Evolutionary conservation across 2,329 filamentous ascomycete species (phyloP).

Genomic region (Elsinoe perseae): DNA sequence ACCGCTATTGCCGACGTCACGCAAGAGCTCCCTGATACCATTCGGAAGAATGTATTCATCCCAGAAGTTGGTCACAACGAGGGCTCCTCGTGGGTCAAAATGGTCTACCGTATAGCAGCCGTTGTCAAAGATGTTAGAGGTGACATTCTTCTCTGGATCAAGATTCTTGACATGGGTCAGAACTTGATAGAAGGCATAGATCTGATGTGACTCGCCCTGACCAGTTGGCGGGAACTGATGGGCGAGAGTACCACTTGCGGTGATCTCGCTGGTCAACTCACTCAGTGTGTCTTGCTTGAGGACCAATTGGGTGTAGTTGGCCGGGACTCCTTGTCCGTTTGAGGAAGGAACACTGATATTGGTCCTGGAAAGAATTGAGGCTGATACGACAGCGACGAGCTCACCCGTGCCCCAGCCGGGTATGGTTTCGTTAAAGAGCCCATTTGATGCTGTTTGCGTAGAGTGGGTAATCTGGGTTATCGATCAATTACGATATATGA

Average conservation of each 20-base stretch:
- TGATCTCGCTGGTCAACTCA: too few relatives aligned
- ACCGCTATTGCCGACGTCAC: slow-evolving; percentile 24
- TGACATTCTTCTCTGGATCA: slow-evolving; percentile 22
- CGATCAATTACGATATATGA: too few relatives aligned
- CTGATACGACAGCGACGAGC: neutral
- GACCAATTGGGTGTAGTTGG: too few relatives aligned
- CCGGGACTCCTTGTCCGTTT: too few relatives aligned
- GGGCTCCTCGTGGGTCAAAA: slow-evolving; percentile 27
- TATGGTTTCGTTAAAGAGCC: slow-evolving; percentile 27
- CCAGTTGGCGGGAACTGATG: too few relatives aligned
- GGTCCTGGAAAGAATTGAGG: neutral
- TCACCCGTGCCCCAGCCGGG: slow-evolving; percentile 33
- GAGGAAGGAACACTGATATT: neutral
- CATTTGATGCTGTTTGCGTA: slow-evolving; percentile 25
- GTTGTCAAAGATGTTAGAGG: slow-evolving; percentile 25
- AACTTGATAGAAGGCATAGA: too few relatives aligned
- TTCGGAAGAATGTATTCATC: slow-evolving; percentile 26
- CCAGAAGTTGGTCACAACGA: slow-evolving; percentile 28
- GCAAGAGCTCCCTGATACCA: slow-evolving; percentile 22
- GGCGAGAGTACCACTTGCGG: too few relatives aligned
- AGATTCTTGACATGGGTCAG: slow-evolving; percentile 19
- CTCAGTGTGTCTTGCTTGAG: too few relatives aligned
- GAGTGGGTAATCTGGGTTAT: slow-evolving; percentile 21
- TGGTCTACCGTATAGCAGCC: slow-evolving; percentile 31
- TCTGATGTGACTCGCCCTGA: too few relatives aligned